Evolutionary conservation across 176 grass and related monocot species (phyloP).

Genomic region (Paspalum vaginatum): DNA sequence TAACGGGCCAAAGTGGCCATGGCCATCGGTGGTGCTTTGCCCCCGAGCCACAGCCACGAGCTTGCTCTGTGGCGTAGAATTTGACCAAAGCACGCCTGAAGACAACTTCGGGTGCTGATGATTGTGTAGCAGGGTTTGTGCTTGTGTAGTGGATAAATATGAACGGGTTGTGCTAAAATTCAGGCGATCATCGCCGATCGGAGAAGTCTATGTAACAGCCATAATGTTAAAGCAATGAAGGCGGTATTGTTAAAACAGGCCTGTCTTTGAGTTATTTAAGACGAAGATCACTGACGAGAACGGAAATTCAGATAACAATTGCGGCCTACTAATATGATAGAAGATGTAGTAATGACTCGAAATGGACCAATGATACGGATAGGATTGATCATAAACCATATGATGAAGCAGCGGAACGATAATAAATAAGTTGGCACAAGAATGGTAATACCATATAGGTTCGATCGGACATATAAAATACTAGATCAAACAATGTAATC

Average conservation of each 20-base stretch:
- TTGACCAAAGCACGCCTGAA: constrained; percentile 27
- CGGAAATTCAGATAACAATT: neutral
- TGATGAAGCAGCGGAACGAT: neutral
- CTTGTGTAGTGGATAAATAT: constrained; percentile 40
- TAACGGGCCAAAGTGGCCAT: constrained; percentile 26
- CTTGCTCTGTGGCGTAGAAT: constrained; percentile 32
- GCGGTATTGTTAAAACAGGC: constrained; percentile 9
- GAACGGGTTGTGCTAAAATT: constrained; percentile 14
- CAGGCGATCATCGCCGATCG: constrained; percentile 22
- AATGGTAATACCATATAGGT: neutral
- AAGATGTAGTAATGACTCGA: too few relatives aligned
- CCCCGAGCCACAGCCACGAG: neutral
- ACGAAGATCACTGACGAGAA: neutral
- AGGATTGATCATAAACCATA: neutral
- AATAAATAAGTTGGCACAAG: neutral
- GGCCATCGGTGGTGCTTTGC: neutral
- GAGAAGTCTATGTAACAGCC: constrained; percentile 36
- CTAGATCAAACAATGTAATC: neutral
- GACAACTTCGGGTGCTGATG: constrained; percentile 32
- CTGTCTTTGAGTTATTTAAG: neutral
- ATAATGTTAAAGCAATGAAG: constrained; percentile 4
- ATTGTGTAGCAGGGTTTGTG: constrained; percentile 46
- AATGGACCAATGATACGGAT: too few relatives aligned
- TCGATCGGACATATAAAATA: neutral
- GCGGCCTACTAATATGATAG: neutral